phyloP scores from a whole-genome alignment of 176 grass and related monocot genomes.

The Eleusine coracana region DNA sequence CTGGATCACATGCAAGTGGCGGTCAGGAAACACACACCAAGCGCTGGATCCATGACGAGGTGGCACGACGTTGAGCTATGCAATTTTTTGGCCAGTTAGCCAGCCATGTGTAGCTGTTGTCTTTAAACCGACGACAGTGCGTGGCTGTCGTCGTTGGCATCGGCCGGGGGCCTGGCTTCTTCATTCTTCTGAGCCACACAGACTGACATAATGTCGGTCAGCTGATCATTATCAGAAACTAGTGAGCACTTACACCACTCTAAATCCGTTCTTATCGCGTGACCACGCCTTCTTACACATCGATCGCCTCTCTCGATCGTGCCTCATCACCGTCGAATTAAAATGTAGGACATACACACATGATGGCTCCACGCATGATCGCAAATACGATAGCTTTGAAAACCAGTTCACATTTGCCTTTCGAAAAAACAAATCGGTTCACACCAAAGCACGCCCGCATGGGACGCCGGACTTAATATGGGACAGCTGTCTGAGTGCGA shows the following conservation, averaged over 20 bases:
- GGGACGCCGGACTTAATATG: neutral
- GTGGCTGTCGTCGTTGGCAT: neutral
- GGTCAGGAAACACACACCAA: too few relatives aligned
- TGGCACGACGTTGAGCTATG: too few relatives aligned
- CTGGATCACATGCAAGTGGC: too few relatives aligned
- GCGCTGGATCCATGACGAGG: too few relatives aligned
- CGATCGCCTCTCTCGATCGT: neutral
- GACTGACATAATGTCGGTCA: neutral
- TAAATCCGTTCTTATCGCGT: neutral
- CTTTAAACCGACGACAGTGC: too few relatives aligned
- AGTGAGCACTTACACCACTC: neutral
- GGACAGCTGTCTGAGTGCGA: constrained; percentile 25
- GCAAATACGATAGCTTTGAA: neutral
- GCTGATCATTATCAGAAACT: neutral
- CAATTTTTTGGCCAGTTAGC: too few relatives aligned
- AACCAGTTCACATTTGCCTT: neutral
- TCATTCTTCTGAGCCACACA: neutral
- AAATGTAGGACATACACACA: neutral
- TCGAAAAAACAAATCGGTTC: neutral
- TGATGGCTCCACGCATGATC: neutral
- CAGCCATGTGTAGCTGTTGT: too few relatives aligned
- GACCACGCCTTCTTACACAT: too few relatives aligned
- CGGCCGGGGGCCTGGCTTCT: neutral
- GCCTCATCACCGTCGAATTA: neutral
- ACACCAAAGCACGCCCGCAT: neutral